These are phyloP conservation scores for Aspergillus baeticus DNA, from an alignment of 495 filamentous ascomycete genomes.

Conservation along the genomic window DNA sequence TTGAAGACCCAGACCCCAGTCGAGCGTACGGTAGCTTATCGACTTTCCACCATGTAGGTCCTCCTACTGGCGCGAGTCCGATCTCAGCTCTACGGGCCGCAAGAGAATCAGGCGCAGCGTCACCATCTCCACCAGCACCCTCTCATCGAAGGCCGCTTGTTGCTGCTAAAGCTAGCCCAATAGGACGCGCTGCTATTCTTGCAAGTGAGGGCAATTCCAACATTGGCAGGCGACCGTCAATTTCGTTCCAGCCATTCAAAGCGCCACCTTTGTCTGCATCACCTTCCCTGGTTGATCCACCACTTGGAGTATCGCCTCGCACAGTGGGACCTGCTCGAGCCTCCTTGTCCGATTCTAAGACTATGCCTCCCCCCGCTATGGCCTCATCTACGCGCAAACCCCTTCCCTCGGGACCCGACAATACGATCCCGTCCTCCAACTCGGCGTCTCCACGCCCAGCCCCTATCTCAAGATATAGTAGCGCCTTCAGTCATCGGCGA, in stretches of 20 bases:
- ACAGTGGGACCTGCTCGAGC: constrained; percentile 52
- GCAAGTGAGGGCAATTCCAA: constrained; percentile 53
- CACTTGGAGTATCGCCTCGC: constrained; percentile 59
- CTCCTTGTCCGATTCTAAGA: constrained; percentile 60
- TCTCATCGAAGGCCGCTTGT: constrained; percentile 61
- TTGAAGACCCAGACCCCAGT: constrained; percentile 60
- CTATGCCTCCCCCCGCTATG: constrained; percentile 56
- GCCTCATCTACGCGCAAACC: constrained; percentile 37
- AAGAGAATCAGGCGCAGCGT: constrained; percentile 49
- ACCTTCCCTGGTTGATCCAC: constrained; percentile 58
- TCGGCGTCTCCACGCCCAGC: constrained; percentile 75
- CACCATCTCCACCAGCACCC: constrained; percentile 51
- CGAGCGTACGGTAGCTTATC: constrained; percentile 91
- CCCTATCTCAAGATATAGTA: constrained; percentile 68
- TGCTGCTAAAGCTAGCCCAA: constrained; percentile 54
- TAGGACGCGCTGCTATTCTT: constrained; percentile 59
- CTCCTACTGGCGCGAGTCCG: constrained; percentile 74
- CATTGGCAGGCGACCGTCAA: constrained; percentile 70
- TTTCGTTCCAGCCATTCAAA: constrained; percentile 95
- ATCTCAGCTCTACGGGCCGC: constrained; percentile 79
- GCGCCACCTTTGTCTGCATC: constrained; percentile 91
- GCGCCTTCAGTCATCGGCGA: constrained; percentile 85
- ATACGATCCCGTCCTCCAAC: constrained; percentile 56
- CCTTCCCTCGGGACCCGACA: constrained; percentile 53
- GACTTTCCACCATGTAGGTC: constrained; percentile 83